Evolutionary conservation across 306 rosid genomes (phyloP), one percentile per base, ranked within the genome.

Genomic region (Dryas octopetala): DNA sequence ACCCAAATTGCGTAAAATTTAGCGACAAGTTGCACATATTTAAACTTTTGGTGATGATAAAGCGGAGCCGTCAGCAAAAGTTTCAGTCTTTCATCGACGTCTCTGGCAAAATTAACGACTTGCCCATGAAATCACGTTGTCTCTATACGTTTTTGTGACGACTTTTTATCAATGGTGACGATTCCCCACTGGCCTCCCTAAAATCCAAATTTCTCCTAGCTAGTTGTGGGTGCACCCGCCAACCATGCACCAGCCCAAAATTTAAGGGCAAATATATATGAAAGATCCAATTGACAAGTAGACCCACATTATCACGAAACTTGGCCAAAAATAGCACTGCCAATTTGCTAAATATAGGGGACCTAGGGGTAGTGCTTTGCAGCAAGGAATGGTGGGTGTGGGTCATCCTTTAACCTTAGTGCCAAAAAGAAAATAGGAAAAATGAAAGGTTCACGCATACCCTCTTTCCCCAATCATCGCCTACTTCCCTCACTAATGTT

Each of bases 391-490:
- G 17, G 6, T 52, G 7, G 19, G 2, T 10, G 4, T 5, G 63
- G 40, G 44, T 40, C 63, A 70, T 40, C 40, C 40, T 53, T 46
- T 71, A 50, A 48, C 17, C 59, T 70, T 66, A 53, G 68, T 8
- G 40, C 6, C 6, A 61, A 32, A 38, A 23, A 58, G 19, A 26
- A 23, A 23, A 7, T 11, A 38, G 5, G 13, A 7, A 46, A 45
- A 4, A 38, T 5, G 17, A 19, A 9, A 50, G 51, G 70, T 11
- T 80, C 85, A 71, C 53, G 84, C 82, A 48, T 32, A 65, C 58
- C 68, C 52, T 38, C 76, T 75, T 83, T 70, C 77, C 84, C 82
- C 61, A 76, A 57, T 52, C 71, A 54, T 77, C 57, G 80, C 80
- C 69, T 16, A 75, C 28, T 62, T 78, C 59, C 67, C 84, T 68